These are phyloP conservation scores for Lithospermum erythrorhizon DNA, from an alignment of 257 asterid genomes.

Conservation along the genomic window DNA sequence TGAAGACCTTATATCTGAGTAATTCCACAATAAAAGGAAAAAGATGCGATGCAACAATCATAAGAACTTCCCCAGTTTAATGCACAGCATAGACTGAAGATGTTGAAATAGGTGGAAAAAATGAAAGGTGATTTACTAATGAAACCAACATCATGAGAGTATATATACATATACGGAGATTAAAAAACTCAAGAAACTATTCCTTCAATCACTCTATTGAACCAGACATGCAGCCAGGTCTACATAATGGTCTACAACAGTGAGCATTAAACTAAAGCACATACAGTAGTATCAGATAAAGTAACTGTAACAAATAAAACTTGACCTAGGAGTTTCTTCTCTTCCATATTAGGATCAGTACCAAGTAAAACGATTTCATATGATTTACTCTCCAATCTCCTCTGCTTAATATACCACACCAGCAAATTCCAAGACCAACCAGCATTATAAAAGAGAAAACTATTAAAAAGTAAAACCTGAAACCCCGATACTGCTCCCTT, in stretches of 20 bases:
- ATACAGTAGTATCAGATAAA: background rate
- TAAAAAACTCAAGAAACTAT: background rate
- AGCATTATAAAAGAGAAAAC: background rate
- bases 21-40: too few species aligned
- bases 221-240: too few species aligned
- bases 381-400: background rate
- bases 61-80: too few species aligned
- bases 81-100: too few species aligned
- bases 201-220: background rate
- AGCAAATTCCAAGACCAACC: background rate
- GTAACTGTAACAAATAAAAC: too few species aligned
- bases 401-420: background rate
- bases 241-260: conserved; percentile 8
- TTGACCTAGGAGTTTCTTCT: background rate
- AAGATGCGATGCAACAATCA: too few species aligned
- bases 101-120: too few species aligned
- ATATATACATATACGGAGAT: too few species aligned
- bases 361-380: too few species aligned
- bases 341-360: background rate
- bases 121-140: too few species aligned
- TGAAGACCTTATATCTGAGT: too few species aligned
- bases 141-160: too few species aligned
- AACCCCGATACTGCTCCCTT: conserved; percentile 14
- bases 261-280: background rate
- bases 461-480: conserved; percentile 12